phyloP scores from a whole-genome alignment of 805 yeast species.

The Aciculoconidium aculeatum region DNA sequence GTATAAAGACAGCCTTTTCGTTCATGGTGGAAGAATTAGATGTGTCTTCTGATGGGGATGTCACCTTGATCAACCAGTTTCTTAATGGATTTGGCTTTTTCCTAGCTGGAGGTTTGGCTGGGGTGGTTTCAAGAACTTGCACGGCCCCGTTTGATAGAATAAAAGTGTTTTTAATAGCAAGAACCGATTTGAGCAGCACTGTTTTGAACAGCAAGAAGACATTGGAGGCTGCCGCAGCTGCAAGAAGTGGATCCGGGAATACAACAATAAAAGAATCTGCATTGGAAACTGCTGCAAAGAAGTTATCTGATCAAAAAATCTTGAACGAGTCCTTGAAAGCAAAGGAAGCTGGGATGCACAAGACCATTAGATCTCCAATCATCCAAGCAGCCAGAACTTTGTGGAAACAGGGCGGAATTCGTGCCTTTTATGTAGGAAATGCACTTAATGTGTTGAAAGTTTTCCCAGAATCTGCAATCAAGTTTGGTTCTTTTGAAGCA shows the following conservation, averaged over 20 bases:
- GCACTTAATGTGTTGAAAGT: constrained; percentile 91
- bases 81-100: constrained; percentile 85
- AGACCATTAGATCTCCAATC: constrained; percentile 62
- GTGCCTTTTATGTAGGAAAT: constrained; percentile 90
- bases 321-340: too few species aligned
- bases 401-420: constrained; percentile 83
- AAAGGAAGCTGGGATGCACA: constrained; percentile 30
- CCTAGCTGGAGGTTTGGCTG: constrained; percentile 91
- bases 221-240: constrained; percentile 34
- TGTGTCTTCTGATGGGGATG: constrained; percentile 87
- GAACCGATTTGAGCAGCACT: constrained; percentile 75
- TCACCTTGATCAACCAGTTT: constrained; percentile 72
- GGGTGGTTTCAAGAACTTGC: constrained; percentile 91
- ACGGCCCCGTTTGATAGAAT: constrained; percentile 97
- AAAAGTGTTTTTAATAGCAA: constrained; percentile 88
- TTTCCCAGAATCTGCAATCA: constrained; percentile 95
- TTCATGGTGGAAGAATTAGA: constrained; percentile 77
- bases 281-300: constrained; percentile 21
- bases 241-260: too few species aligned
- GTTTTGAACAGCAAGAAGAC: constrained; percentile 51
- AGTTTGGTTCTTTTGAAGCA: constrained; percentile 91
- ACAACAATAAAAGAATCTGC: constrained; percentile 17
- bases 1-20: constrained; percentile 74
- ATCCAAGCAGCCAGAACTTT: constrained; percentile 74
- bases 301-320: constrained; percentile 15